Evolutionary conservation across 2,329 filamentous ascomycete species (phyloP).

Genomic region (Dichotomopilus funicola): DNA sequence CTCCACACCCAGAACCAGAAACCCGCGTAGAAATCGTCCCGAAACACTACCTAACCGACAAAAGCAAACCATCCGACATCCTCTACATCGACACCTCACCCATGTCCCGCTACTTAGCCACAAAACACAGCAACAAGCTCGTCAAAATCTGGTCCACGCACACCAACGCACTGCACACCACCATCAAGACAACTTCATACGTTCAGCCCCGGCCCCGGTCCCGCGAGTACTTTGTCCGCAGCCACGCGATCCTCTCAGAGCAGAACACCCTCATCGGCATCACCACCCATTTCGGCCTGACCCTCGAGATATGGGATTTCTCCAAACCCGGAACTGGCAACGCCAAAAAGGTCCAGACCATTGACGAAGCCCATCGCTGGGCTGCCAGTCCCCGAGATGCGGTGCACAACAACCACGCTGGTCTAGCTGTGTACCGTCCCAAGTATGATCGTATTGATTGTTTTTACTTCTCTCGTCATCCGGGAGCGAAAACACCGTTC

Average conservation of each 20-base stretch:
- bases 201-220: constrained; percentile 33
- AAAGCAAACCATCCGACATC: constrained; percentile 26
- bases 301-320: constrained; percentile 36
- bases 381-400: constrained; percentile 29
- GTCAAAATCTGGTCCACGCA: constrained; percentile 25
- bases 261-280: constrained; percentile 31
- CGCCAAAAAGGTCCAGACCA: constrained; percentile 32
- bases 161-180: constrained; percentile 20
- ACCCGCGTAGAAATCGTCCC: constrained; percentile 10
- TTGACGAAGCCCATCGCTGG: constrained; percentile 35
- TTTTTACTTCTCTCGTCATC: constrained; percentile 24
- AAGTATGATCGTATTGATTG: constrained; percentile 29
- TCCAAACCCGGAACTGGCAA: constrained; percentile 20
- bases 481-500: constrained; percentile 21
- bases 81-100: constrained; percentile 32
- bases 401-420: constrained; percentile 28
- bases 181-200: constrained; percentile 35
- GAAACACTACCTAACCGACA: constrained; percentile 17
- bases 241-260: constrained; percentile 36
- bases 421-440: constrained; percentile 33
- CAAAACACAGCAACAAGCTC: constrained; percentile 25
- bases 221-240: constrained; percentile 37
- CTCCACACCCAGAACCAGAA: not conserved
- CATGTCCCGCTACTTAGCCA: constrained; percentile 27
- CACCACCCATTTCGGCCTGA: constrained; percentile 33